Evolutionary conservation across 2,329 filamentous ascomycete genomes (phyloP), one percentile per base, ranked within the genome.

Genomic region (Ophiostoma sp.): DNA sequence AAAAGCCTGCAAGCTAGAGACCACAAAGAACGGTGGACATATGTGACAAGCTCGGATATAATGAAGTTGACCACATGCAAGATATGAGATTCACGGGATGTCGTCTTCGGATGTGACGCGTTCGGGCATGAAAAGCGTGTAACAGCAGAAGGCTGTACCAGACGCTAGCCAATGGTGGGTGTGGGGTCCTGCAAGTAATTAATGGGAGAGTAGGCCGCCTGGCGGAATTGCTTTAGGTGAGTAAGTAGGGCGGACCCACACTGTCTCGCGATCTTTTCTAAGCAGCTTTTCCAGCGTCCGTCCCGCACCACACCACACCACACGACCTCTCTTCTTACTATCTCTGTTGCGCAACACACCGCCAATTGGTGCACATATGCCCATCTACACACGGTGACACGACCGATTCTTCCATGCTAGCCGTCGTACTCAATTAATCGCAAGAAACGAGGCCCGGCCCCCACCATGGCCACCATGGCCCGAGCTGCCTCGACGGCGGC

Each of bases 391-490:
- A 60, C 12, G 27, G 55, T 9, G 55, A 60, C 14, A 63, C 38
- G 12, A 11, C 60, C 16, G 42, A 40, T 18, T 12, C 40, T 3
- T 18, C 2, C 12, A 11, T 38, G 8, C 1, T 6, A 5, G 27
- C 12, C 27, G 9, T 14, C 27, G 9, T 5, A 14, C 38, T 38
- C 5, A 27, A 49, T 27, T 36, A 55, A 1, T 14, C 27, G 16
- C 4, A 58, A 12, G 27, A 58, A 9, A 60, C 27, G 38, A 38
- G 11, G 27, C 2, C 14, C n/a, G 18, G 49, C n/a, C 45, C 6
- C 18, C 52, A 38, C 8, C n/a, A 63, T 63, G 60, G 60, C 60
- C 60, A 44, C 60, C n/a, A 63, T 63, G 60, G 60, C 60, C 40
- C 60, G 60, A 42, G 60, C 60, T 42, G 60, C 60, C 38, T 40